Conservation (phyloP, 306 rosid species). For the Prunus mume region DNA sequence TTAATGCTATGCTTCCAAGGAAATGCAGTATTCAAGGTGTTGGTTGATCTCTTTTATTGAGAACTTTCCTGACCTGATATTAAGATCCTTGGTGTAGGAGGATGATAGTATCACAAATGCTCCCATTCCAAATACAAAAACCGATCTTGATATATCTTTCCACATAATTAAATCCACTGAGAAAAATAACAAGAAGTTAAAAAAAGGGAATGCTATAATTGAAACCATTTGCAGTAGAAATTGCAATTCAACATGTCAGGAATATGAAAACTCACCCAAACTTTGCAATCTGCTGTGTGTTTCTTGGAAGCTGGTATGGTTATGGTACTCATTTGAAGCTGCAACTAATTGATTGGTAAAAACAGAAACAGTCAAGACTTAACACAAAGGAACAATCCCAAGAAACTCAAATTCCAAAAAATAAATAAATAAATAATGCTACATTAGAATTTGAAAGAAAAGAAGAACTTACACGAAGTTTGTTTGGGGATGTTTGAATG, state of each 20-base stretch:
- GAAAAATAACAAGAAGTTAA: not conserved
- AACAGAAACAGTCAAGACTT: constrained; percentile 10
- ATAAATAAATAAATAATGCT: not conserved
- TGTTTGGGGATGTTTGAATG: constrained; percentile 34
- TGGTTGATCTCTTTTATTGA: not conserved
- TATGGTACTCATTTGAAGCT: constrained; percentile 30
- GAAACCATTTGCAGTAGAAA: not conserved
- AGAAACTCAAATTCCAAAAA: not conserved
- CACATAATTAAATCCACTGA: constrained; percentile 88
- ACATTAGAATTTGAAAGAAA: not conserved
- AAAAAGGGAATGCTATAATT: constrained; percentile 4
- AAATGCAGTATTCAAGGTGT: not conserved
- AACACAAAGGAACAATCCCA: not conserved
- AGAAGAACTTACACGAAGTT: constrained; percentile 36
- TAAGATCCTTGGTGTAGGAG: constrained; percentile 63
- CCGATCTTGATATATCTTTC: constrained; percentile 84
- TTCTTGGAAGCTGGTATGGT: constrained; percentile 49
- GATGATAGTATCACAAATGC: constrained; percentile 62
- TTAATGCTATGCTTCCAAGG: too few relatives aligned
- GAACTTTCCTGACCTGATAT: constrained; percentile 58
- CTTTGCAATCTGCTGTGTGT: constrained; percentile 69
- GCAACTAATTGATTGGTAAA: constrained; percentile 29
- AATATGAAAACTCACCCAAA: constrained; percentile 52
- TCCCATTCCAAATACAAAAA: constrained; percentile 71
- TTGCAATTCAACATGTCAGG: constrained; percentile 3